Conservation (phyloP, 371 early-diverging fungal species). For the Cladochytrium tenue region DNA sequence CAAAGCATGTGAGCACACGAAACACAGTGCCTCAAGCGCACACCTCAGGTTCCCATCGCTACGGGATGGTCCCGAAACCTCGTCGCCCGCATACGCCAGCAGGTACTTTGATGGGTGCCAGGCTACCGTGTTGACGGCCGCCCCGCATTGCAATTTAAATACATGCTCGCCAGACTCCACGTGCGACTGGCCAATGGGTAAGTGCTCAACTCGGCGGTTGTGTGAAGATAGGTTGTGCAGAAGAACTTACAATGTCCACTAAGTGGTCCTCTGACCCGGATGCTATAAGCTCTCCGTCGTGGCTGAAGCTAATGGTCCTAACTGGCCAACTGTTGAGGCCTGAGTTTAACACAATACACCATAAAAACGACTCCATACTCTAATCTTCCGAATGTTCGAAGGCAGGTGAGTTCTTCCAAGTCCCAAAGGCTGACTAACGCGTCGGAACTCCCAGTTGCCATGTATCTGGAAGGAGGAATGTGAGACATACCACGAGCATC, state of each 20-base stretch:
- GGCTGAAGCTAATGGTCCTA: constrained; percentile 78
- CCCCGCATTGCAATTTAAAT: constrained; percentile 65
- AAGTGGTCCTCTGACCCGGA: constrained; percentile 78
- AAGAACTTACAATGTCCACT: constrained; percentile 73
- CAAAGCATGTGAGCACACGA: too few species aligned
- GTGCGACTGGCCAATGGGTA: constrained; percentile 52
- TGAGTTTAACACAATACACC: not conserved
- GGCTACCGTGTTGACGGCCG: constrained; percentile 77
- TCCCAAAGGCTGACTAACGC: constrained; percentile 77
- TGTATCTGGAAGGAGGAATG: constrained; percentile 40
- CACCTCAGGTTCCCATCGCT: not conserved
- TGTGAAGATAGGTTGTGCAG: too few species aligned
- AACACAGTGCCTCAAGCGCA: too few species aligned
- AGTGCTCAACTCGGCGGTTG: not conserved
- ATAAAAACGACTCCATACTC: constrained; percentile 54
- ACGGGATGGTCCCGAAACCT: constrained; percentile 19
- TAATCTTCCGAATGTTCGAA: constrained; percentile 67
- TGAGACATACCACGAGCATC: constrained; percentile 10
- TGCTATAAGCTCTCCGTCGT: constrained; percentile 82
- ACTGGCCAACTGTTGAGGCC: constrained; percentile 73
- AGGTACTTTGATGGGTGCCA: constrained; percentile 82
- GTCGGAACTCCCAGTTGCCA: constrained; percentile 80
- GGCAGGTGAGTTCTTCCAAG: constrained; percentile 61
- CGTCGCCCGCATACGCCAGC: constrained; percentile 83
- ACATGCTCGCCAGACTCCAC: constrained; percentile 76